Conservation (phyloP, 345 rosid species). For the Lepidium aucheri region DNA sequence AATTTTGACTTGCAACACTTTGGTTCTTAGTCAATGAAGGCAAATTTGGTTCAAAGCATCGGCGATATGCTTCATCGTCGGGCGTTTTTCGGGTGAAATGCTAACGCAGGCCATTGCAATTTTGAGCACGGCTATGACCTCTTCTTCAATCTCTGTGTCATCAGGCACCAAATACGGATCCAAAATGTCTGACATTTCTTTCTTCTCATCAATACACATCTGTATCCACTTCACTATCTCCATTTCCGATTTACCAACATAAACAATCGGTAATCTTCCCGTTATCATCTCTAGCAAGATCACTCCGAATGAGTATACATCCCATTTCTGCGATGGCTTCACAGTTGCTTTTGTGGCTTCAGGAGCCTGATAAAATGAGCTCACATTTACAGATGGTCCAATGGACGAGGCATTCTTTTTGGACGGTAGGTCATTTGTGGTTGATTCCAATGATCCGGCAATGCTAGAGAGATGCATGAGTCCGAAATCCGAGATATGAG, state of each 20-base stretch:
- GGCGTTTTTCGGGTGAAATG: constrained; percentile 67
- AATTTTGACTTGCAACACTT: not conserved
- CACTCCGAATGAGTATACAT: constrained; percentile 82
- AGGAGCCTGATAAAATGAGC: constrained; percentile 74
- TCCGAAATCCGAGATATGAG: constrained; percentile 79
- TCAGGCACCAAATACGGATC: constrained; percentile 72
- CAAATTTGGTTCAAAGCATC: constrained; percentile 39
- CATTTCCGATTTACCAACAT: constrained; percentile 56
- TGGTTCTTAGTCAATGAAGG: not conserved
- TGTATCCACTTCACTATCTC: constrained; percentile 79
- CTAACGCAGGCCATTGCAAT: constrained; percentile 75
- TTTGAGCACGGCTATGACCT: constrained; percentile 68
- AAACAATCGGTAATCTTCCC: constrained; percentile 51
- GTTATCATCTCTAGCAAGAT: constrained; percentile 87
- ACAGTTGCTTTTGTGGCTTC: constrained; percentile 64
- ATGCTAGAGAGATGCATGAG: constrained; percentile 85
- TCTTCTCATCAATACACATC: constrained; percentile 84
- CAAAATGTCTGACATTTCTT: constrained; percentile 63
- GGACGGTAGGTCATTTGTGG: constrained; percentile 40
- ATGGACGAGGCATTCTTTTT: constrained; percentile 36
- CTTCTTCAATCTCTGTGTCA: constrained; percentile 71
- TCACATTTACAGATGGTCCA: constrained; percentile 36
- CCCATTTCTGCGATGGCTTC: constrained; percentile 96
- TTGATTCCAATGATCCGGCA: constrained; percentile 61
- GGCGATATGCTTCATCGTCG: constrained; percentile 58